Evolutionary conservation across 176 grass and related monocot genomes (phyloP).

Genomic region (Areca catechu): DNA sequence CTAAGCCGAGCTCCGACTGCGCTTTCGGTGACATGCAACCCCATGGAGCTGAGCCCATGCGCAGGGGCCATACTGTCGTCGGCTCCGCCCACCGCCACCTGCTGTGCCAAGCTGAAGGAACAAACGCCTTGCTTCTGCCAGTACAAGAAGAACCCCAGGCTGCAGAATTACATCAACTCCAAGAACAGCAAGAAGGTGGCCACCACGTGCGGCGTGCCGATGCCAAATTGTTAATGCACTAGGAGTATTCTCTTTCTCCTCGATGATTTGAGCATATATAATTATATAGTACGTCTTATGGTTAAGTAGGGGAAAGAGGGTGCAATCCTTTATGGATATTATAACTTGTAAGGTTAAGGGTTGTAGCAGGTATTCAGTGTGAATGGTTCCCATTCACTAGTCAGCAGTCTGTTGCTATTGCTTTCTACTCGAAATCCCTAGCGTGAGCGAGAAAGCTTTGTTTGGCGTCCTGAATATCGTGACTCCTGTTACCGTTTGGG

Average conservation of each 20-base stretch:
- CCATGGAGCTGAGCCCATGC: conserved; percentile 62
- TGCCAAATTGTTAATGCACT: neutral
- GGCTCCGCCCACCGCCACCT: conserved; percentile 35
- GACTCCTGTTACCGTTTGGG: too few species aligned
- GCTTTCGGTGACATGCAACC: conserved; percentile 42
- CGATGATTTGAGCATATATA: too few species aligned
- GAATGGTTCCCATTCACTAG: too few species aligned
- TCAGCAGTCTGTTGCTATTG: too few species aligned
- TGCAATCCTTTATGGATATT: too few species aligned
- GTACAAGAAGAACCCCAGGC: conserved; percentile 64
- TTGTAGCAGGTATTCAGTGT: too few species aligned
- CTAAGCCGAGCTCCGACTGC: neutral
- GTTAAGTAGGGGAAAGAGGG: too few species aligned
- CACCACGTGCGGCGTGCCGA: conserved; percentile 32
- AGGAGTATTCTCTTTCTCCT: neutral
- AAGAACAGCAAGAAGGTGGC: conserved; percentile 79
- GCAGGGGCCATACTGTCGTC: conserved; percentile 57
- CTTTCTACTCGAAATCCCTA: too few species aligned
- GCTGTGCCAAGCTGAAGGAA: conserved; percentile 65
- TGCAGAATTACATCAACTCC: conserved; percentile 76
- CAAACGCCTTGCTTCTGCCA: conserved; percentile 76
- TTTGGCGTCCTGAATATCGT: too few species aligned
- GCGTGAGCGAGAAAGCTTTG: too few species aligned
- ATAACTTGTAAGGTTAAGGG: too few species aligned
- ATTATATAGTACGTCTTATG: too few species aligned